Base-by-base conservation (phyloP, 1,284 basidiomycete genomes). In the Trichosporon inkin region DNA sequence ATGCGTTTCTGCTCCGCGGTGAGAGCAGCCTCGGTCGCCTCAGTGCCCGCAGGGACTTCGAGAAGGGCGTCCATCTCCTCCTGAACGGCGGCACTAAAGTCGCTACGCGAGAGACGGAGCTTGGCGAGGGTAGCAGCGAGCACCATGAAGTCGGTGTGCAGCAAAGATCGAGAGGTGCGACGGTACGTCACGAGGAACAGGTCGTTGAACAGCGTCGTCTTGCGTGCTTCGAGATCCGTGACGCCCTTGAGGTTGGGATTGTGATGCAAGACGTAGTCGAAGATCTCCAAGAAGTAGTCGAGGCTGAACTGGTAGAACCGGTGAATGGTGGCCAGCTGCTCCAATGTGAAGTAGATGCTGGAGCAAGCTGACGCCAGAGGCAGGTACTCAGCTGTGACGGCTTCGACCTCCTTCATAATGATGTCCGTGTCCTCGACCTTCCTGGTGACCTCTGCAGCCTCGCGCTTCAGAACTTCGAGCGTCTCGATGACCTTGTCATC, bases 231-330 rank as follows among this genome's bases (percentile, higher is more conserved):
- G 58, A 91, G 80, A 67, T 97, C 92, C 6, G 85, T 82, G 62
- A 96, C 82, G 63, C 84, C 85, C 72, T 85, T 85, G 63, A 97
- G 83, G 74, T 92, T 89, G 8, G 93, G 92, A 75, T 98, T 98
- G 69, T 90, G 87, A 65, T 89, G 88, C 8, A 99, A 84, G 58
- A 98, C 86, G 68, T 89, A 91, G 80, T 98, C 92, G 79, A 99
- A 99, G 69, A 99, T 95, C 75, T 97, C 93, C 63, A 98, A 85
- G 88, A 99, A 99, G 83, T 96, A 98, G 41, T 85, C 87, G 55
- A 99, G 84, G 1, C 95, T 98, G 82, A 99, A 99, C 76, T 98
- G 92, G 76, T 99, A 99, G 81, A 99, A 99, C 80, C 98, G 95
- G 72, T 96, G 92, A 80, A 98, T 86, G 56, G 89, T 83, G 70